Conservation (phyloP, 129 eudicot genomes). For the Apium graveolens region DNA sequence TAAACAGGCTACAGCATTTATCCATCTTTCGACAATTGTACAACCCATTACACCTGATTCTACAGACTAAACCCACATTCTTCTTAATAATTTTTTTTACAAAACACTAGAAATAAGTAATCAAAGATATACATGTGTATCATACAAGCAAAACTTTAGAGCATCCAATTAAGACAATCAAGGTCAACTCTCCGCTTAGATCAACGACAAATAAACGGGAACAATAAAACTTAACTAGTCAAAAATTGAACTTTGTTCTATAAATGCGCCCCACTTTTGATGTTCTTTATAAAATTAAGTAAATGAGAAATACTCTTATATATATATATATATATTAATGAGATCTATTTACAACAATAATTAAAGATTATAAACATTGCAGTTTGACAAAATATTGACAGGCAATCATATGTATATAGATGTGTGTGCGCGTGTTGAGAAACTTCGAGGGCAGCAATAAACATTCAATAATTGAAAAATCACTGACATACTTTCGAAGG, state of each 20-base stretch:
- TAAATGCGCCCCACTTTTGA: not conserved
- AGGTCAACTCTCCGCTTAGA: not conserved
- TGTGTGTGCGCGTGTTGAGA: not conserved
- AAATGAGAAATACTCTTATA: not conserved
- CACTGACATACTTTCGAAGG: not conserved
- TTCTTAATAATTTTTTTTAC: not conserved
- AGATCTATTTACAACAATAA: not conserved
- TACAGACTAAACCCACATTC: not conserved
- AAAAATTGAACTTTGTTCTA: not conserved
- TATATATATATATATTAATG: too few species aligned
- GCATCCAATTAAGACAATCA: not conserved
- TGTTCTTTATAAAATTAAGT: not conserved
- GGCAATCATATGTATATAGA: not conserved
- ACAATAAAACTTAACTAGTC: not conserved
- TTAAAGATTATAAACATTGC: not conserved
- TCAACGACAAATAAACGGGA: not conserved
- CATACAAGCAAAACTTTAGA: not conserved
- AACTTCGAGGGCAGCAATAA: not conserved
- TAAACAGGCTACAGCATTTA: not conserved
- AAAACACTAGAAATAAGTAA: not conserved
- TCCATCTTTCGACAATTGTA: not conserved
- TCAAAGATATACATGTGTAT: not conserved
- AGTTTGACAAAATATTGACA: not conserved
- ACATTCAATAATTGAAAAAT: not conserved
- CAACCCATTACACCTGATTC: not conserved